Evolutionary conservation across 2,329 filamentous ascomycete genomes (phyloP).

Genomic region (Sclerotinia trifoliorum): DNA sequence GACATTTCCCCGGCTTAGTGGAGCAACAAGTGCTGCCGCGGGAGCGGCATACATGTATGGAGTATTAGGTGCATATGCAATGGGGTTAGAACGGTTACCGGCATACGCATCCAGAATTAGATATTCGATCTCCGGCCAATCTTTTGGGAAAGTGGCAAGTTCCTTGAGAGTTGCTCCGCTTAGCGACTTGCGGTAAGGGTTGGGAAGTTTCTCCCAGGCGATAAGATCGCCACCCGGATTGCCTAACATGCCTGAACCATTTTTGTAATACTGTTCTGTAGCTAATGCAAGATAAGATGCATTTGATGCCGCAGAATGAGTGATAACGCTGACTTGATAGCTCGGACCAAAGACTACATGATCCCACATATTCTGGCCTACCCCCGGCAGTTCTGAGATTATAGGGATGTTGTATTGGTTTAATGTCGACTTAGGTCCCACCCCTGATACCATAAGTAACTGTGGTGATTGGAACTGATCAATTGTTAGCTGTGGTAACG

Average conservation of each 20-base stretch:
- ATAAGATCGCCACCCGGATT: constrained; percentile 22
- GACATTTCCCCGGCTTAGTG: constrained; percentile 40
- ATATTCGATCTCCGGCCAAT: constrained; percentile 27
- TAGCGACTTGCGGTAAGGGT: not conserved
- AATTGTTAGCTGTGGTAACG: not conserved
- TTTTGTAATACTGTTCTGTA: not conserved
- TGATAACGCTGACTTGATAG: constrained; percentile 21
- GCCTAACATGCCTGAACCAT: constrained; percentile 11
- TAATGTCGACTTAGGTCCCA: not conserved
- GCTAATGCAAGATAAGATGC: not conserved
- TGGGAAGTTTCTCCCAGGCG: constrained; percentile 27
- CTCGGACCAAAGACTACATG: constrained; percentile 22
- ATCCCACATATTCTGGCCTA: constrained; percentile 47
- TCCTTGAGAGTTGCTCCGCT: constrained; percentile 12
- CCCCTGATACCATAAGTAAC: constrained; percentile 8
- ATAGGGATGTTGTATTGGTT: constrained; percentile 38
- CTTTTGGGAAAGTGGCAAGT: constrained; percentile 20
- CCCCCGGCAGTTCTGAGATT: constrained; percentile 39
- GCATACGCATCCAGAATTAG: constrained; percentile 12
- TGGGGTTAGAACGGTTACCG: not conserved
- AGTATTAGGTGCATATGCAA: not conserved
- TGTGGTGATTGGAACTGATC: constrained; percentile 14
- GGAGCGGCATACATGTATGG: constrained; percentile 9
- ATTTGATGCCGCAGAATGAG: constrained; percentile 7
- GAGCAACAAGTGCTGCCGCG: constrained; percentile 41